phyloP scores from a whole-genome alignment of 352 stramenopile species.

The Phytopythium oedochilum region DNA sequence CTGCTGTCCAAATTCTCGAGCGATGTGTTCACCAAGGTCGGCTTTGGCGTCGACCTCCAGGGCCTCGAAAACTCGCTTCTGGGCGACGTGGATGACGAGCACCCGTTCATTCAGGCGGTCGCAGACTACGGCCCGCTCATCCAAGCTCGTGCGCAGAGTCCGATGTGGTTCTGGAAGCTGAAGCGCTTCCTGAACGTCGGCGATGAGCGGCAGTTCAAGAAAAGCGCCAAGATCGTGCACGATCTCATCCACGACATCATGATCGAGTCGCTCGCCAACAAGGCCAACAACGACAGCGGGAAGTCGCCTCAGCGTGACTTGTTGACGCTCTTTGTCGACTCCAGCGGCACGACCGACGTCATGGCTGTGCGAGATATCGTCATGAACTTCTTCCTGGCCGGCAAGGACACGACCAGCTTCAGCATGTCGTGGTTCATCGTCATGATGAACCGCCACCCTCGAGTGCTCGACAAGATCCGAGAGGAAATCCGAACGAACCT shows the following conservation, averaged over 20 bases:
- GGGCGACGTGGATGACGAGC: constrained; percentile 24
- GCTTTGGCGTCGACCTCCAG: constrained; percentile 61
- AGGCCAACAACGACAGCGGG: constrained; percentile 37
- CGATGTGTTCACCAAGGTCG: constrained; percentile 69
- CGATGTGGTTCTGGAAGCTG: constrained; percentile 42
- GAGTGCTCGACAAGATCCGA: constrained; percentile 36
- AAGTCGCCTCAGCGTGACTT: constrained; percentile 40
- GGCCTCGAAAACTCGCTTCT: constrained; percentile 14
- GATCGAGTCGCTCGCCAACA: constrained; percentile 23
- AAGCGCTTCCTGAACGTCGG: constrained; percentile 24
- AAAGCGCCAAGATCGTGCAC: constrained; percentile 15
- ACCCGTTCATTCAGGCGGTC: constrained; percentile 45
- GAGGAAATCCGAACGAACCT: constrained; percentile 41
- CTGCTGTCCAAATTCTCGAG: constrained; percentile 48
- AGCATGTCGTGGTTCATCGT: constrained; percentile 71
- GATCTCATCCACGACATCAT: constrained; percentile 27
- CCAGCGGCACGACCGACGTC: constrained; percentile 21
- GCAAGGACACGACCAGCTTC: constrained; percentile 56
- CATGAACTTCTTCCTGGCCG: constrained; percentile 64
- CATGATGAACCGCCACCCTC: constrained; percentile 64
- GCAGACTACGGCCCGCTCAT: constrained; percentile 14
- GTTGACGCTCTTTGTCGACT: constrained; percentile 40
- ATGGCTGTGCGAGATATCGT: constrained; percentile 47
- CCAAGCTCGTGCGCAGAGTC: constrained; percentile 21
- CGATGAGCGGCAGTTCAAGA: constrained; percentile 25